phyloP scores from a whole-genome alignment of 1,284 basidiomycete genomes.

The Thecaphora frezii region DNA sequence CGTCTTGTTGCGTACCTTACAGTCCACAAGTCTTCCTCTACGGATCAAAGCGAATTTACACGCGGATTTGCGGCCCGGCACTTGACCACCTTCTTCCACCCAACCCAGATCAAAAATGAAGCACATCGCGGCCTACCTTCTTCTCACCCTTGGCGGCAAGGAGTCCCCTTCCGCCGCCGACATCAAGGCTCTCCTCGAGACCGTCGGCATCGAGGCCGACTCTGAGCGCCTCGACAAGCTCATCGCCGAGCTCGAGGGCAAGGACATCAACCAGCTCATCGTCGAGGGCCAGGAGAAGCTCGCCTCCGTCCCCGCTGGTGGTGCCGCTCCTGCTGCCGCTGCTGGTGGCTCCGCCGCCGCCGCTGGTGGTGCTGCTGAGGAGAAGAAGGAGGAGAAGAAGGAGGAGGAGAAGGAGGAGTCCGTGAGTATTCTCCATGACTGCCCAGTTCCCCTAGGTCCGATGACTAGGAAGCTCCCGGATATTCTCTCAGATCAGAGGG shows the following conservation, averaged over 20 bases:
- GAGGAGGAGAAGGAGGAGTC: slow-evolving; percentile 59
- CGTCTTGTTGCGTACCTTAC: slow-evolving; percentile 4
- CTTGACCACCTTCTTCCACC: slow-evolving; percentile 12
- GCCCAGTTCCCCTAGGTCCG: not conserved
- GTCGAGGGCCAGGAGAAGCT: slow-evolving; percentile 89
- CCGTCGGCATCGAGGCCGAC: slow-evolving; percentile 86
- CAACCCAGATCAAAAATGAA: slow-evolving; percentile 44
- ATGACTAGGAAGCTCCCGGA: no score
- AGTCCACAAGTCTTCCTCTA: slow-evolving; percentile 78
- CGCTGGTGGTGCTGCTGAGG: slow-evolving; percentile 69
- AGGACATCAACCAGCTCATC: slow-evolving; percentile 84
- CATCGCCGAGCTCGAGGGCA: slow-evolving; percentile 88
- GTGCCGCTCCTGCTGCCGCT: slow-evolving; percentile 54
- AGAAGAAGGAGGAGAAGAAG: slow-evolving; percentile 69
- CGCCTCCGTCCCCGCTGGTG: slow-evolving; percentile 73
- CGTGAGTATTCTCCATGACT: slow-evolving; percentile 7
- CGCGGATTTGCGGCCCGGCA: slow-evolving; percentile 59
- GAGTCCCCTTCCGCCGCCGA: slow-evolving; percentile 80
- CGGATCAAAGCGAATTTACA: slow-evolving; percentile 57
- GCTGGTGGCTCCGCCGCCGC: slow-evolving; percentile 67
- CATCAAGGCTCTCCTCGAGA: slow-evolving; percentile 82
- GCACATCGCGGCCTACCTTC: slow-evolving; percentile 71
- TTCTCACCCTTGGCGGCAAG: slow-evolving; percentile 94
- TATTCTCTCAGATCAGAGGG: not conserved
- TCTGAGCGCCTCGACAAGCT: slow-evolving; percentile 80